These are phyloP conservation scores for Phytophthora citrophthora DNA, from an alignment of 352 stramenopile genomes.

Conservation along the genomic window DNA sequence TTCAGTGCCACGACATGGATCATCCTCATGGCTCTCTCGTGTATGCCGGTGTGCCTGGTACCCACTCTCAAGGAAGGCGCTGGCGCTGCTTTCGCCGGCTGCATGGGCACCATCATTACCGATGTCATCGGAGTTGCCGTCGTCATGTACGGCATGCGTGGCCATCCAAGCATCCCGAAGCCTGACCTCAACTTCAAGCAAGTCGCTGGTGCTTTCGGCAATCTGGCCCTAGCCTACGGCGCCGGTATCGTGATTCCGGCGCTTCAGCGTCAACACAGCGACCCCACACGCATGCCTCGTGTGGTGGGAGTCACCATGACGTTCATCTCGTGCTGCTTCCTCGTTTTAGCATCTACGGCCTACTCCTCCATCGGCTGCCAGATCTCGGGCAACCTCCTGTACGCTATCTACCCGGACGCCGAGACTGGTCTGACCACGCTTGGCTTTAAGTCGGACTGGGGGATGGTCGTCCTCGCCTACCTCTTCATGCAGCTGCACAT, in stretches of 20 bases:
- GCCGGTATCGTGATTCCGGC: conserved; percentile 55
- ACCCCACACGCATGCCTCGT: conserved; percentile 58
- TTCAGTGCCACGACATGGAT: conserved; percentile 50
- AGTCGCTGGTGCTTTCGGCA: conserved; percentile 54
- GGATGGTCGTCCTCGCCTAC: conserved; percentile 52
- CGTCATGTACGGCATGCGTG: conserved; percentile 48
- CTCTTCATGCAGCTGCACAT: conserved; percentile 69
- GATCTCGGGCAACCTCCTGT: conserved; percentile 63
- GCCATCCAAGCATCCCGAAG: conserved; percentile 29
- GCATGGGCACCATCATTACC: conserved; percentile 49
- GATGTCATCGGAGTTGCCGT: conserved; percentile 49
- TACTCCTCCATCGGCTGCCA: conserved; percentile 58
- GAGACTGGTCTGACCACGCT: conserved; percentile 38
- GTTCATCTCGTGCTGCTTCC: conserved; percentile 50
- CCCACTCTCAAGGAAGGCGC: conserved; percentile 58
- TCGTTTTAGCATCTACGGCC: conserved; percentile 47
- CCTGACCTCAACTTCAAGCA: conserved; percentile 54
- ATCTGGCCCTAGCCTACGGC: conserved; percentile 56
- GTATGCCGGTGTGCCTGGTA: conserved; percentile 47
- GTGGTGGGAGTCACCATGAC: conserved; percentile 50
- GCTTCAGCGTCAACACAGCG: conserved; percentile 52
- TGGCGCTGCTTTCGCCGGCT: conserved; percentile 44
- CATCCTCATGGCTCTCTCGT: conserved; percentile 47
- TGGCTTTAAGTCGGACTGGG: conserved; percentile 46
- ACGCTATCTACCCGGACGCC: conserved; percentile 47